Conservation (phyloP, 1,284 basidiomycete genomes). For the Grifola frondosa region DNA sequence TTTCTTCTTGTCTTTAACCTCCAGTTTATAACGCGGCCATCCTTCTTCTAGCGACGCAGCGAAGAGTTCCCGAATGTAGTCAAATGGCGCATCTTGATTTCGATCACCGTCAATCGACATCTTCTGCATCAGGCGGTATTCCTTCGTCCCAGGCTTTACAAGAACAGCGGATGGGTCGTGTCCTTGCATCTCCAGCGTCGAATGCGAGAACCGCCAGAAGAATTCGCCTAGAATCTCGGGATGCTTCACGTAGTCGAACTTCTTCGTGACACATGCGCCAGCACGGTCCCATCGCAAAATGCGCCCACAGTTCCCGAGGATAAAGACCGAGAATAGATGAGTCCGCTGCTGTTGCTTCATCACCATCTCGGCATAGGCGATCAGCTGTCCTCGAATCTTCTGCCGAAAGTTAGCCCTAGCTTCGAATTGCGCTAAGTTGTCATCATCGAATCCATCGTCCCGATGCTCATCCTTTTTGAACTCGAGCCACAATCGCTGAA, state of each 20-base stretch:
- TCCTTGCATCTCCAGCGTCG: conserved; percentile 6
- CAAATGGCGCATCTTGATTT: too few relatives aligned
- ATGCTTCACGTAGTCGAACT: conserved; percentile 10
- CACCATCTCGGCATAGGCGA: neutral
- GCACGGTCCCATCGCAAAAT: conserved; percentile 17
- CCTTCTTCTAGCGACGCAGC: neutral
- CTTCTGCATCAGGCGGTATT: conserved; percentile 7
- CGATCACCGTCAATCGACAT: too few relatives aligned
- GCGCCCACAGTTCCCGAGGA: neutral
- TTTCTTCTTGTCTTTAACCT: conserved; percentile 3
- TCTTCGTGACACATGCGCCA: conserved; percentile 8
- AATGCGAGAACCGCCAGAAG: conserved; percentile 12
- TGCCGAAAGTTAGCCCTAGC: neutral
- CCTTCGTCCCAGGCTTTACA: neutral
- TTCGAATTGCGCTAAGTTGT: conserved; percentile 1
- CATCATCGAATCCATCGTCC: conserved; percentile 2
- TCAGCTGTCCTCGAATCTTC: neutral
- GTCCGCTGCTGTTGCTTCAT: conserved; percentile 3
- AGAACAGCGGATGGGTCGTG: conserved; percentile 8
- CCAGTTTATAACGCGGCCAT: conserved; percentile 10
- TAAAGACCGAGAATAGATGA: neutral
- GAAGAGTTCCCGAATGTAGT: conserved; percentile 9
- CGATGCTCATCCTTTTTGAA: neutral
- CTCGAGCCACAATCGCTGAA: conserved; percentile 1
- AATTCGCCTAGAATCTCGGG: conserved; percentile 11